These are phyloP conservation scores for Termitomyces sp. DNA, from an alignment of 768 basidiomycete genomes.

Conservation along the genomic window DNA sequence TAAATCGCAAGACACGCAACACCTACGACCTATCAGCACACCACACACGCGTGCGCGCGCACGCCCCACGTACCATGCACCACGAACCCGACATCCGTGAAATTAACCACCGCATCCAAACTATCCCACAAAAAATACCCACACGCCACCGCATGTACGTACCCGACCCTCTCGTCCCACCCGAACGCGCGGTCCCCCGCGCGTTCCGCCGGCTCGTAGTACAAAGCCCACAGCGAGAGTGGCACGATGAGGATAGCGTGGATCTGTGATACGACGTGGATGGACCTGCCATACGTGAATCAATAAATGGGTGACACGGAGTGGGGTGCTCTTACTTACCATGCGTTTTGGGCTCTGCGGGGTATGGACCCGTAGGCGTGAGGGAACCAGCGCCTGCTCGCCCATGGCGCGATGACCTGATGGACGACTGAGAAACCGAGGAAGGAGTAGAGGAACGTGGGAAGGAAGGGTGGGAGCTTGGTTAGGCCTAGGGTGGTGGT, in stretches of 20 bases:
- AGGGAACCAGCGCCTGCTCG: conserved; percentile 46
- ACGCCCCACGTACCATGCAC: conserved; percentile 54
- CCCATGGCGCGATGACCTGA: conserved; percentile 50
- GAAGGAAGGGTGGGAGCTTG: conserved; percentile 53
- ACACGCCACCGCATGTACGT: conserved; percentile 63
- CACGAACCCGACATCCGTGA: conserved; percentile 70
- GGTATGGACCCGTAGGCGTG: conserved; percentile 46
- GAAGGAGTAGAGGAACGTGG: conserved; percentile 52
- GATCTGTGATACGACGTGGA: conserved; percentile 69
- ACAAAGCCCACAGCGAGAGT: conserved; percentile 53
- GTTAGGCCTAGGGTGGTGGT: conserved; percentile 40
- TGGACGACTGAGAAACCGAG: conserved; percentile 58
- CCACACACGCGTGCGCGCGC: no score
- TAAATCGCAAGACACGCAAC: conserved; percentile 65
- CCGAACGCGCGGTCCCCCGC: conserved; percentile 71
- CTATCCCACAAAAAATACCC: conserved; percentile 91
- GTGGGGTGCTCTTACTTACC: conserved; percentile 34
- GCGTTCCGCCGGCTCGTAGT: conserved; percentile 37
- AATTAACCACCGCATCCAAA: conserved; percentile 66
- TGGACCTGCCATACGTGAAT: conserved; percentile 42
- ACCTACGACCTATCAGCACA: conserved; percentile 30
- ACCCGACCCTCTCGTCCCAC: conserved; percentile 58
- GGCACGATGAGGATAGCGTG: conserved; percentile 70
- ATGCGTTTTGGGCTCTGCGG: conserved; percentile 52
- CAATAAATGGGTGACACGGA: no score